Percentiles rank a stretch among this genome's conserved stretches.
Conservation (phyloP, 2,329 filamentous ascomycete genomes). For the Massarina eburnea region DNA sequence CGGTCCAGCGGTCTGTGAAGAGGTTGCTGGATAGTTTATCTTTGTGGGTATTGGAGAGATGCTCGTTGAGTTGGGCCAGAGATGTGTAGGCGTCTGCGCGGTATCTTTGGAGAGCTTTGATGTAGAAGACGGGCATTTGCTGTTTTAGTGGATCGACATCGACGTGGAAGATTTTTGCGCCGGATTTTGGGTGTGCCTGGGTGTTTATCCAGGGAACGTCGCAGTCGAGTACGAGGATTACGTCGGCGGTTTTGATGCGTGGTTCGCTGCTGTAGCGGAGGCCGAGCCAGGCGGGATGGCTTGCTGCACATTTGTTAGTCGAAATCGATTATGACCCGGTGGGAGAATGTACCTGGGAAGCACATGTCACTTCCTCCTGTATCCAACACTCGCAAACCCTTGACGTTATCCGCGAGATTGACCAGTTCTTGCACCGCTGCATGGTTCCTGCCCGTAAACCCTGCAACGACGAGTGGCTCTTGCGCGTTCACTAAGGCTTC, state of each 20-base stretch:
- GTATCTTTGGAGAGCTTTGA: constrained; percentile 55
- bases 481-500: constrained; percentile 65
- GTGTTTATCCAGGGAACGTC: constrained; percentile 95
- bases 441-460: constrained; percentile 72
- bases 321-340: neutral
- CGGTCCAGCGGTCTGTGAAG: constrained; percentile 53
- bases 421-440: constrained; percentile 63
- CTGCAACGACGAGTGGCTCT: constrained; percentile 69
- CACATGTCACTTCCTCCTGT: constrained; percentile 80
- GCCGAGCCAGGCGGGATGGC: constrained; percentile 61
- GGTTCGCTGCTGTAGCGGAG: constrained; percentile 74
- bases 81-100: constrained; percentile 56
- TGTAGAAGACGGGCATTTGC: constrained; percentile 61
- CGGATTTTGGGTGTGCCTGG: constrained; percentile 59
- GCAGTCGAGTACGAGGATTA: constrained; percentile 83
- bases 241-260: constrained; percentile 73
- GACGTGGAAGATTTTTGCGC: constrained; percentile 64
- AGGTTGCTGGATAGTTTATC: constrained; percentile 45
- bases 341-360: constrained; percentile 59
- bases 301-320: constrained; percentile 17
- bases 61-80: constrained; percentile 68
- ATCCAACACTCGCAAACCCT: constrained; percentile 71
- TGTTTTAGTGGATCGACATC: constrained; percentile 69
- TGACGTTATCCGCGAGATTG: constrained; percentile 66
- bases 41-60: constrained; percentile 53